Evolutionary conservation across 768 basidiomycete genomes (phyloP).

Genomic region (Coprinellus aureogranulatus): DNA sequence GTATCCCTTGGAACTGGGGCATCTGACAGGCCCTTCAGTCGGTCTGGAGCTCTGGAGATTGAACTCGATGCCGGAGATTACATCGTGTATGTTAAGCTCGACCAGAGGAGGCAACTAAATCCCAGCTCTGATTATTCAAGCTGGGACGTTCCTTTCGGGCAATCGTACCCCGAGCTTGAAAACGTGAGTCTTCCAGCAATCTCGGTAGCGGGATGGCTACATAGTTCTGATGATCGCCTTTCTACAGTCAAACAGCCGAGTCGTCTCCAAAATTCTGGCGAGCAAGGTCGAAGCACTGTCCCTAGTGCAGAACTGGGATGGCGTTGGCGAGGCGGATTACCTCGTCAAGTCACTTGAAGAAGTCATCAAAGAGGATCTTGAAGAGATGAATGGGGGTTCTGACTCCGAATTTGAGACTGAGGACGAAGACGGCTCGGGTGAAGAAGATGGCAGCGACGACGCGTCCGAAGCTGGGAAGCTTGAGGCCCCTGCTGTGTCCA

Average conservation of each 20-base stretch:
- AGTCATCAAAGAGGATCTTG: background rate
- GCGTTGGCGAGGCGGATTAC: background rate
- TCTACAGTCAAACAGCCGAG: background rate
- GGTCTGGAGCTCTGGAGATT: constrained; percentile 32
- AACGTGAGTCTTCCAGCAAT: background rate
- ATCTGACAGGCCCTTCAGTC: constrained; percentile 19
- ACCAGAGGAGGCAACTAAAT: background rate
- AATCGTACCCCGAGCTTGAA: background rate
- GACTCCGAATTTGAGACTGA: background rate
- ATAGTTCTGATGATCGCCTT: background rate
- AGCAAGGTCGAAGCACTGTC: background rate
- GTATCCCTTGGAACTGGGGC: constrained; percentile 24
- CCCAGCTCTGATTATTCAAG: constrained; percentile 1
- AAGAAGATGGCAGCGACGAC: background rate
- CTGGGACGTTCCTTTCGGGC: background rate
- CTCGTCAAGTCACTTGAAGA: background rate
- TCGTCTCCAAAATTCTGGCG: background rate
- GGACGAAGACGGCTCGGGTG: background rate
- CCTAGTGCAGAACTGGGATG: constrained; percentile 1
- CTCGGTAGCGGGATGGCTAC: background rate
- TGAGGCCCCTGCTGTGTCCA: background rate
- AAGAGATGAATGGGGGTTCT: background rate
- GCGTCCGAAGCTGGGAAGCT: background rate
- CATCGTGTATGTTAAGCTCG: constrained; percentile 32
- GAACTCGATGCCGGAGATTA: constrained; percentile 37